These are phyloP conservation scores for Ustilago trichophora DNA, from an alignment of 1,284 basidiomycete genomes.

Conservation along the genomic window DNA sequence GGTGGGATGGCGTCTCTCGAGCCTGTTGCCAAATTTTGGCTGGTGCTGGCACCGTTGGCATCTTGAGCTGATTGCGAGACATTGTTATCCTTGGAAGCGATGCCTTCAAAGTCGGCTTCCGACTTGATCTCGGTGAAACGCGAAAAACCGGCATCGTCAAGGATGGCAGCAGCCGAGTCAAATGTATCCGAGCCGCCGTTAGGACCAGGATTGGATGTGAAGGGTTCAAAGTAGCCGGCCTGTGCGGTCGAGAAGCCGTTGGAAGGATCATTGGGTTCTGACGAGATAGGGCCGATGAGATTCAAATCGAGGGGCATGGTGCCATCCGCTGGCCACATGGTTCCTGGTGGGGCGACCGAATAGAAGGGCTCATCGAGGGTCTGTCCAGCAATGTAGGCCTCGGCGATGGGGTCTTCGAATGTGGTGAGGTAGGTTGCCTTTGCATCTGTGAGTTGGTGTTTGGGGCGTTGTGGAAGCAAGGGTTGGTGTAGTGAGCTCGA, in stretches of 20 bases:
- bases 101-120: constrained; percentile 3
- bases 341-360: constrained; percentile 25
- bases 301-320: constrained; percentile 27
- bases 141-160: constrained; percentile 29
- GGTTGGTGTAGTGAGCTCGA: constrained; percentile 5
- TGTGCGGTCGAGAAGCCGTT: constrained; percentile 10
- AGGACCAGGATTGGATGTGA: constrained; percentile 1
- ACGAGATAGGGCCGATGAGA: background rate
- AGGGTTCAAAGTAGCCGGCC: constrained; percentile 13
- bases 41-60: background rate
- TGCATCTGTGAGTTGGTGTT: background rate
- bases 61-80: no score
- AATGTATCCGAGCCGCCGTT: no score
- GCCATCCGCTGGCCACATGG: constrained; percentile 11
- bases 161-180: constrained; percentile 33
- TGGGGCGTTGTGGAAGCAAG: constrained; percentile 1
- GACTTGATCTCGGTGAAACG: constrained; percentile 30
- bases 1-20: constrained; percentile 34
- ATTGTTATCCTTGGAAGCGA: background rate
- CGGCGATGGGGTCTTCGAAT: constrained; percentile 40
- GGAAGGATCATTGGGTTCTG: constrained; percentile 14
- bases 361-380: constrained; percentile 42
- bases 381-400: constrained; percentile 43
- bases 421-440: constrained; percentile 33
- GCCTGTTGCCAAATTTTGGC: constrained; percentile 4